phyloP scores from a whole-genome alignment of 139 green algal species.

The Chlorella sp. region DNA sequence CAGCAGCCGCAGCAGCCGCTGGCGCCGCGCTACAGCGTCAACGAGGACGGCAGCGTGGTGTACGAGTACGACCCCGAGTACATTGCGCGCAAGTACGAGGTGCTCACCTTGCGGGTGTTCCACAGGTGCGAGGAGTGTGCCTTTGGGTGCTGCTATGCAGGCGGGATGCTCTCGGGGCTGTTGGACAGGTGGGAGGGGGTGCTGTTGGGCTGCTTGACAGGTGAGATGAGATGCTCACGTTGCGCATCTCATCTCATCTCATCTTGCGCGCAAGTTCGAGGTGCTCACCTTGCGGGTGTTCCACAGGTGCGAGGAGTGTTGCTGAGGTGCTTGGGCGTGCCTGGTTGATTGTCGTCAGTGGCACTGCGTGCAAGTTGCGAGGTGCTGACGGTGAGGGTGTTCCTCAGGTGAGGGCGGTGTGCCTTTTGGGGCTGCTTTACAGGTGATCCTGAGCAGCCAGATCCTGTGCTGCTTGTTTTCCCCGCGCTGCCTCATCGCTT shows the following conservation, averaged over 20 bases:
- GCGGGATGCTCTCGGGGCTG: no score
- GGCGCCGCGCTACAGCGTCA: conserved; percentile 13
- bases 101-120: conserved; percentile 67
- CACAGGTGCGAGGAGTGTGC: conserved; percentile 40
- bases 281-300: conserved; percentile 68
- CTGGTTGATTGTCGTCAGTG: no score
- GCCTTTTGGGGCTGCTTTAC: no score
- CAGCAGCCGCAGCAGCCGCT: no score
- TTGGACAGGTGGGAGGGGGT: no score
- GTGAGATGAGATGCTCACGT: no score
- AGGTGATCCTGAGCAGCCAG: no score
- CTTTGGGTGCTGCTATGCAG: no score
- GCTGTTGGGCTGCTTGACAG: no score
- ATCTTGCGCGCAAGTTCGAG: conserved; percentile 65
- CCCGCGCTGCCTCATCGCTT: conserved; percentile 16
- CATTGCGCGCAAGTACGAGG: conserved; percentile 61
- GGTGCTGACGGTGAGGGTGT: conserved; percentile 64
- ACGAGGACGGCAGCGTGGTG: conserved; percentile 16
- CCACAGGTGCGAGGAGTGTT: conserved; percentile 38
- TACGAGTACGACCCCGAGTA: conserved; percentile 41
- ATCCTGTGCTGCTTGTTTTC: no score
- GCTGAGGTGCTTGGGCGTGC: no score
- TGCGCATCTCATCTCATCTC: no score
- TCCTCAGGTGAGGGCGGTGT: conserved; percentile 54
- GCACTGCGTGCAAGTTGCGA: conserved; percentile 63